phyloP scores from a whole-genome alignment of 2,329 filamentous ascomycete genomes.

The Fulvia fulva region DNA sequence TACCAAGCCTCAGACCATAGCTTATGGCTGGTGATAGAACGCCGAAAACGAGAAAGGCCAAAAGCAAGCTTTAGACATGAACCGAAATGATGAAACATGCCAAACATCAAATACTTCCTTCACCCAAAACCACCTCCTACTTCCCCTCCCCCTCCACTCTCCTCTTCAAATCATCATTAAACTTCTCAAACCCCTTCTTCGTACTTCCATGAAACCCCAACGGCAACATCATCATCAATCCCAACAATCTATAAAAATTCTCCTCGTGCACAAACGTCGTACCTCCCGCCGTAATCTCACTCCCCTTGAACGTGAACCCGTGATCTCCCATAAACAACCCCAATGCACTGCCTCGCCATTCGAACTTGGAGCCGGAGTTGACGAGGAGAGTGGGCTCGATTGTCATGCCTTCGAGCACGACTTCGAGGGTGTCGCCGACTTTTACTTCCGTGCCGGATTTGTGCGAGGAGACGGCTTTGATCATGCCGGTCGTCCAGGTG shows the following conservation, averaged over 20 bases:
- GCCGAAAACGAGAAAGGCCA: constrained; percentile 5
- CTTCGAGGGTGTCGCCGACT: constrained; percentile 15
- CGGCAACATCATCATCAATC: constrained; percentile 6
- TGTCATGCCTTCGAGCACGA: constrained; percentile 13
- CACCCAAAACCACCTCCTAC: not conserved
- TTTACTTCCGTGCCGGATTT: not conserved
- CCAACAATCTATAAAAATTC: constrained; percentile 14
- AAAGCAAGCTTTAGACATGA: constrained; percentile 5
- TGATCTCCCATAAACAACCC: constrained; percentile 18
- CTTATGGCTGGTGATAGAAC: constrained; percentile 2
- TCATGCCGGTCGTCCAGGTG: not conserved
- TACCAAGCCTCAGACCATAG: not conserved
- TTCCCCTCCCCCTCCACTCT: not conserved
- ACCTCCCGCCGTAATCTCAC: constrained; percentile 7
- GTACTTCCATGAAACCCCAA: constrained; percentile 5
- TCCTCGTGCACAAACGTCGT: constrained; percentile 21
- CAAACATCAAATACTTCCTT: not conserved
- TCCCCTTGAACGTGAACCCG: constrained; percentile 15
- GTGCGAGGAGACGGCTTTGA: not conserved
- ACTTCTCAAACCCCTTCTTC: constrained; percentile 14
- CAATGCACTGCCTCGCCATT: constrained; percentile 15
- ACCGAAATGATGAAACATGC: not conserved
- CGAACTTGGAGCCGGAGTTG: not conserved
- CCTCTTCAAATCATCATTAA: constrained; percentile 20
- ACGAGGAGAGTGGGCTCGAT: constrained; percentile 14